Percentiles rank a stretch among this genome's conserved stretches.
These are phyloP conservation scores for Ophiostoma pallidulum DNA, from an alignment of 2,329 filamentous ascomycete genomes.

Conservation along the genomic window DNA sequence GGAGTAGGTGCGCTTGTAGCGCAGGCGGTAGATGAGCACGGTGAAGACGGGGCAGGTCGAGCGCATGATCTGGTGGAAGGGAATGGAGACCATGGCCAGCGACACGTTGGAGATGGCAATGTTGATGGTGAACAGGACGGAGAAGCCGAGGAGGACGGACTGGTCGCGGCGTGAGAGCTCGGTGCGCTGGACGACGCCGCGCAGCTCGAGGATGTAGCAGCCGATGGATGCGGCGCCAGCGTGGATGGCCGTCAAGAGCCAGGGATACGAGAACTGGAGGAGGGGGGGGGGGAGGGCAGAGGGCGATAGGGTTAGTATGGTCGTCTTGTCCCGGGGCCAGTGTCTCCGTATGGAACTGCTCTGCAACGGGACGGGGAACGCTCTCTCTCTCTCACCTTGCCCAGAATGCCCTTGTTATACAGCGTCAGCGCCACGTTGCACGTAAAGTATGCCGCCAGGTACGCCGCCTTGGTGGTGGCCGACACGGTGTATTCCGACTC, in stretches of 20 bases:
- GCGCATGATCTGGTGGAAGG: constrained; percentile 56
- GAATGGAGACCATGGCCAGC: constrained; percentile 36
- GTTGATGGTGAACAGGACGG: constrained; percentile 23
- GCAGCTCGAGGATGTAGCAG: constrained; percentile 41
- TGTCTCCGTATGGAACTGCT: no score
- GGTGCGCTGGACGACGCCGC: constrained; percentile 44
- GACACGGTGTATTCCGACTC: constrained; percentile 24
- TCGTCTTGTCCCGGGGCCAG: no score
- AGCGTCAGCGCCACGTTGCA: constrained; percentile 19
- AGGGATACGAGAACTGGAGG: constrained; percentile 48
- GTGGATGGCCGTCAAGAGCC: constrained; percentile 51
- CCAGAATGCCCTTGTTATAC: constrained; percentile 19
- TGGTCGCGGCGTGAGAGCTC: constrained; percentile 43
- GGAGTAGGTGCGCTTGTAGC: constrained; percentile 46
- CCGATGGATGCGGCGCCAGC: constrained; percentile 48
- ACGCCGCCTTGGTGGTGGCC: constrained; percentile 17
- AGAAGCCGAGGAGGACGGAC: constrained; percentile 47
- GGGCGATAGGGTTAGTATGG: no score
- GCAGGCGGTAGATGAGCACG: constrained; percentile 49
- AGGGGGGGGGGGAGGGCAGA: no score
- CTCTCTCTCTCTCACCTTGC: not conserved
- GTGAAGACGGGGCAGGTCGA: constrained; percentile 54
- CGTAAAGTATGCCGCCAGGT: constrained; percentile 20
- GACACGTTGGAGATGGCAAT: constrained; percentile 19
- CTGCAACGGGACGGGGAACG: no score